phyloP scores from a whole-genome alignment of 495 filamentous ascomycete species.

The Schizothecium vesticola region DNA sequence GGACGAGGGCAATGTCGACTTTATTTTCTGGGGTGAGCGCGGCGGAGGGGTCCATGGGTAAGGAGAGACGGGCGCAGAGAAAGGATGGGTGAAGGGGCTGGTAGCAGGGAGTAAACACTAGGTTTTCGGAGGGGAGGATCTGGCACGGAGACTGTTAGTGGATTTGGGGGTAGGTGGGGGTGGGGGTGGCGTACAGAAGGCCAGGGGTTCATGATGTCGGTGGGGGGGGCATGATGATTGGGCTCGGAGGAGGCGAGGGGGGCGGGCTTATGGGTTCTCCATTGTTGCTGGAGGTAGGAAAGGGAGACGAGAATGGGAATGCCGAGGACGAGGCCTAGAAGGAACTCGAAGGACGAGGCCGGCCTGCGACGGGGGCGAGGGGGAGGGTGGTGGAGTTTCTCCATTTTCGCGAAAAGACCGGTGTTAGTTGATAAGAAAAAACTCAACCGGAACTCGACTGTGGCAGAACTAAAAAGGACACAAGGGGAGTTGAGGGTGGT shows the following conservation, averaged over 20 bases:
- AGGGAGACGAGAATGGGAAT: neutral
- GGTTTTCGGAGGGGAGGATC: conserved; percentile 41
- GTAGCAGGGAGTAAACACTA: conserved; percentile 40
- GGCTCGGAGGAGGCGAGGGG: neutral
- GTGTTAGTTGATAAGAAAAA: neutral
- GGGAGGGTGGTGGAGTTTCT: neutral
- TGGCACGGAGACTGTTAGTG: conserved; percentile 11
- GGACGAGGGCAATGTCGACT: conserved; percentile 47
- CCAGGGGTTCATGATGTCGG: neutral
- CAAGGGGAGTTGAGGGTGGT: neutral
- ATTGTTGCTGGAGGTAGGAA: neutral
- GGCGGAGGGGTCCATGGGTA: conserved; percentile 53
- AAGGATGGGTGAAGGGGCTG: conserved; percentile 24
- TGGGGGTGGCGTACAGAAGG: neutral
- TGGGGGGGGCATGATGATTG: neutral
- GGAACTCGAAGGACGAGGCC: neutral
- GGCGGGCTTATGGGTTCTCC: neutral
- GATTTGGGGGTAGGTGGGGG: too few relatives aligned
- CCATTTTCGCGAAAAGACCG: neutral
- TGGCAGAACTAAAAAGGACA: neutral
- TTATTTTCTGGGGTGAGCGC: conserved; percentile 32
- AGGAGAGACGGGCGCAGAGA: conserved; percentile 50
- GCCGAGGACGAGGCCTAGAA: neutral
- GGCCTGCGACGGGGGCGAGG: neutral
- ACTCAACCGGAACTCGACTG: neutral